These are phyloP conservation scores for Golubevia sp. DNA, from an alignment of 1,284 basidiomycete genomes.

Conservation along the genomic window DNA sequence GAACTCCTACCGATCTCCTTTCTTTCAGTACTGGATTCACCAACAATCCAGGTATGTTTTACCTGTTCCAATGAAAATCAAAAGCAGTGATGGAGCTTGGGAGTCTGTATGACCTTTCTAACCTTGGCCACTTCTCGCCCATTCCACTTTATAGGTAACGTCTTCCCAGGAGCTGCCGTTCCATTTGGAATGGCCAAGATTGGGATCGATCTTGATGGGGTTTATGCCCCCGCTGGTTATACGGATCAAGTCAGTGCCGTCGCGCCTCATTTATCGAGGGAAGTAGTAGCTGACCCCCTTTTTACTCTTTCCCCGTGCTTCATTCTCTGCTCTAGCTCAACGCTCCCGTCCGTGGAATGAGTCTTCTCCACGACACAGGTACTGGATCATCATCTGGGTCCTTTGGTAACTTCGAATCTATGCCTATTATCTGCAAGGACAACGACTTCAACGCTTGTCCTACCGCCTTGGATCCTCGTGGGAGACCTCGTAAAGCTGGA, in stretches of 20 bases:
- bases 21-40: slow-evolving; percentile 9
- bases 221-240: slow-evolving; percentile 43
- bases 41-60: slow-evolving; percentile 18
- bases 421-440: slow-evolving; percentile 38
- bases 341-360: slow-evolving; percentile 36
- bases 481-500: slow-evolving; percentile 16
- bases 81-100: no score
- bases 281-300: no score
- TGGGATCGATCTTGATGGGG: slow-evolving; percentile 21
- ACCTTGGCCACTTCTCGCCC: slow-evolving; percentile 12
- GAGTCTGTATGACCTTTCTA: no score
- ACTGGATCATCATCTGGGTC: slow-evolving; percentile 41
- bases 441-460: slow-evolving; percentile 31
- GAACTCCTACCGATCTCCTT: no score
- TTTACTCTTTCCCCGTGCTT: no score
- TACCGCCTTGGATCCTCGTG: slow-evolving; percentile 34
- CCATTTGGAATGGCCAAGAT: slow-evolving; percentile 50
- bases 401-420: slow-evolving; percentile 44
- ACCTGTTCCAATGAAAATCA: no score
- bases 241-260: no score
- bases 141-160: slow-evolving; percentile 14
- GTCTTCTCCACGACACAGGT: slow-evolving; percentile 41
- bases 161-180: slow-evolving; percentile 39
- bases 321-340: no score
- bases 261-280: no score